These are phyloP conservation scores for Plantago elongata DNA, from an alignment of 257 asterid genomes.

Conservation along the genomic window DNA sequence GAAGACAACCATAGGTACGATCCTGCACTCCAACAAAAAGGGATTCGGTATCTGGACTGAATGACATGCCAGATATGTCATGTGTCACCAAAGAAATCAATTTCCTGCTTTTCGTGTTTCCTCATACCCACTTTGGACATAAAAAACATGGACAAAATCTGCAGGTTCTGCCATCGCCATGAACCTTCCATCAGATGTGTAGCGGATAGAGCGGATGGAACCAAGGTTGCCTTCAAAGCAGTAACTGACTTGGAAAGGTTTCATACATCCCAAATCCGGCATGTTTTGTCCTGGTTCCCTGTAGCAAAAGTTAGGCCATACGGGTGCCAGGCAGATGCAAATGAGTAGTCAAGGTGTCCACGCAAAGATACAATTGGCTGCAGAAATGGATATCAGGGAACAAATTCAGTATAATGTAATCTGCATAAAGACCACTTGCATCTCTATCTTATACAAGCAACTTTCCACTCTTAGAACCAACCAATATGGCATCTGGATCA, in stretches of 20 bases:
- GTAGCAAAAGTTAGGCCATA: slow-evolving; percentile 78
- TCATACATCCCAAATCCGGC: slow-evolving; percentile 81
- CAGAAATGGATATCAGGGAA: background rate
- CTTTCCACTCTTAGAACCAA: slow-evolving; percentile 73
- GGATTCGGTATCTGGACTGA: slow-evolving; percentile 85
- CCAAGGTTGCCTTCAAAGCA: too few species aligned
- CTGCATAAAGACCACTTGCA: background rate
- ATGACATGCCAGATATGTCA: slow-evolving; percentile 91
- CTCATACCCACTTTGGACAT: slow-evolving; percentile 62
- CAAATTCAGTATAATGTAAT: background rate
- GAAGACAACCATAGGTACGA: slow-evolving; percentile 86
- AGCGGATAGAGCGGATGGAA: slow-evolving; percentile 86
- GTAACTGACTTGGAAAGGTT: slow-evolving; percentile 60
- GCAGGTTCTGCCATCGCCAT: slow-evolving; percentile 99
- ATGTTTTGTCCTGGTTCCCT: slow-evolving; percentile 92
- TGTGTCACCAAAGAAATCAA: slow-evolving; percentile 93
- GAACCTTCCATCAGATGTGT: slow-evolving; percentile 78
- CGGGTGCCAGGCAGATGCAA: slow-evolving; percentile 98
- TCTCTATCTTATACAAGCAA: background rate
- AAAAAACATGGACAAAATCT: slow-evolving; percentile 82
- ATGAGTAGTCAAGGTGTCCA: slow-evolving; percentile 81
- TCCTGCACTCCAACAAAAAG: slow-evolving; percentile 89
- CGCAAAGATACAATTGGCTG: slow-evolving; percentile 53
- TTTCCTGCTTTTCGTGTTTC: slow-evolving; percentile 80
- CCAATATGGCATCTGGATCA: slow-evolving; percentile 65